Evolutionary conservation across 352 stramenopile species (phyloP).

Genomic region (Pilasporangium apinafurcum): DNA sequence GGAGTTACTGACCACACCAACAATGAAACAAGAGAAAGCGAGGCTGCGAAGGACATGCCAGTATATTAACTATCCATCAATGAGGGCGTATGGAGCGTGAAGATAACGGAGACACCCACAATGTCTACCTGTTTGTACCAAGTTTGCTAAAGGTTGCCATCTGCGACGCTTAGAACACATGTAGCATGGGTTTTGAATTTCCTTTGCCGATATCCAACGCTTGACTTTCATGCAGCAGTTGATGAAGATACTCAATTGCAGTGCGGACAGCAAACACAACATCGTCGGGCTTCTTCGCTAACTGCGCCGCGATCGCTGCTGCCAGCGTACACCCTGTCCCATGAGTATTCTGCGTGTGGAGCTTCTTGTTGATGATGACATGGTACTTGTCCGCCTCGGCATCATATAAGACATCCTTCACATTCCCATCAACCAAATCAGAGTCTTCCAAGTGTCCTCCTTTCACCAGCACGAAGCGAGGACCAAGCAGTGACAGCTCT

Average conservation of each 20-base stretch:
- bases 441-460: conserved; percentile 71
- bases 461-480: conserved; percentile 87
- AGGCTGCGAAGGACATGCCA: too few relatives aligned
- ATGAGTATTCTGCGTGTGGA: conserved; percentile 40
- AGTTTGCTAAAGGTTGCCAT: too few relatives aligned
- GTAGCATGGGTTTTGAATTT: conserved; percentile 35
- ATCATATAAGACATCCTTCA: conserved; percentile 37
- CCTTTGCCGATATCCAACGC: conserved; percentile 22
- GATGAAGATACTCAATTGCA: conserved; percentile 40
- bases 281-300: conserved; percentile 56
- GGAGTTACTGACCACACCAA: too few relatives aligned
- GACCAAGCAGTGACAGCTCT: conserved; percentile 62
- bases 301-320: conserved; percentile 84
- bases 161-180: conserved; percentile 17
- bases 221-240: conserved; percentile 27
- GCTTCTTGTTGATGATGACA: conserved; percentile 24
- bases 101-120: too few relatives aligned
- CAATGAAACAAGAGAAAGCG: too few relatives aligned
- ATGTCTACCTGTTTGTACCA: too few relatives aligned
- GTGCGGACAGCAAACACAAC: conserved; percentile 15
- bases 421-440: neutral
- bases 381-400: conserved; percentile 10
- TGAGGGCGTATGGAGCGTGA: too few relatives aligned
- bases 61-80: too few relatives aligned
- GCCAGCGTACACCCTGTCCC: conserved; percentile 94